Evolutionary conservation across 257 asterid genomes (phyloP), one percentile per base, ranked within the genome.

Genomic region (Rehmannia glutinosa): DNA sequence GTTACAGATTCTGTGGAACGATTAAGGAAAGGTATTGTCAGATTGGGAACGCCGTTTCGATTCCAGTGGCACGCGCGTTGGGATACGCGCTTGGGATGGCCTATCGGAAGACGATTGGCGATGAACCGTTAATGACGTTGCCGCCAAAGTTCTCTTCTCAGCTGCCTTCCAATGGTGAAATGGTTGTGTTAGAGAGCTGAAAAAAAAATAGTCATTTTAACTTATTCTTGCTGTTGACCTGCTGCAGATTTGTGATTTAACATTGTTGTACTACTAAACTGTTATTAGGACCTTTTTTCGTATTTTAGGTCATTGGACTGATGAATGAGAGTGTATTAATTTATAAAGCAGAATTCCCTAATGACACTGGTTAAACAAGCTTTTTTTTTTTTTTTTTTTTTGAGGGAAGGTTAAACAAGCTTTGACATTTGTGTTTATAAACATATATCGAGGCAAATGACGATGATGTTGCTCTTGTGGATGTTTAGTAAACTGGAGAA

Each of bases 11-110:
- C 49, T 77, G 81, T 43, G 98, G 97, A 7, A 74, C 85, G 4
- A 52, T 73, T 4, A 87, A 75, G 54, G 92, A 82, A 4, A 78
- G 96, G 81, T 92, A 90, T 70, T 52, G 94, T 54, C 96, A 90
- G 71, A 70, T 92, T 35, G 97, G 98, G 38, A 92, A 90, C 47
- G 97, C 96, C 0, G 97, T 92, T 8, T 86, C 96, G 0, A 56
- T 90, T 58, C 95, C 96, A 7, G 96, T 90, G 20, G 87, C 86
- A 8, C 80, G n/a, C n/a, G 97, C 95, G 0, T 67, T 90, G 10
- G 97, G 96, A 12, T 90, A 82, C 13, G 81, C 90, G 0, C 88
- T 92, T 3, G 98, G 95, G 21, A 77, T 78, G 85, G 96, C 98
- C 28, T 74, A 69, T 57, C 82, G 60, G 75, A 86, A 82, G 76